Percentiles rank a stretch among this genome's conserved stretches.
These are phyloP conservation scores for Zygosaccharomyces pseudobailii DNA, from an alignment of 1,139 yeast species.

Conservation along the genomic window DNA sequence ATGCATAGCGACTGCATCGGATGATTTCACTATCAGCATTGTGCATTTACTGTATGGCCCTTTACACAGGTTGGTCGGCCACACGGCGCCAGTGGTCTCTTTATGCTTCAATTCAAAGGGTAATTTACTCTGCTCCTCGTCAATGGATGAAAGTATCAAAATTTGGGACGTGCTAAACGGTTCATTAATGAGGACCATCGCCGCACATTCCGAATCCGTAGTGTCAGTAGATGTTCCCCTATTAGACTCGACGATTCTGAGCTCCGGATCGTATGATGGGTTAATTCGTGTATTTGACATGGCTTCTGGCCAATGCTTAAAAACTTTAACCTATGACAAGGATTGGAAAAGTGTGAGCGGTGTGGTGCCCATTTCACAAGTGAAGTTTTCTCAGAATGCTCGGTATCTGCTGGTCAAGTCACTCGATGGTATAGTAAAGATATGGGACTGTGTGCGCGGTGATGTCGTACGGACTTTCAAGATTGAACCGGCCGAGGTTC, in stretches of 20 bases:
- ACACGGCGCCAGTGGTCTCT: constrained; percentile 78
- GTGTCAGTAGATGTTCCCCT: constrained; percentile 61
- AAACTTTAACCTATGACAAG: constrained; percentile 71
- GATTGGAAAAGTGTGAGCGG: constrained; percentile 54
- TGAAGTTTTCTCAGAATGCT: constrained; percentile 76
- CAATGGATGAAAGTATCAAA: constrained; percentile 86
- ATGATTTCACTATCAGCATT: constrained; percentile 73
- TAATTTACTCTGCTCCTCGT: constrained; percentile 72
- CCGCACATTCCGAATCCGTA: constrained; percentile 93
- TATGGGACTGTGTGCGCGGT: constrained; percentile 82
- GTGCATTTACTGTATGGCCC: constrained; percentile 57
- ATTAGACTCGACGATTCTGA: constrained; percentile 77
- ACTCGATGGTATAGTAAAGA: constrained; percentile 68
- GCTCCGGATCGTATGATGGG: constrained; percentile 90
- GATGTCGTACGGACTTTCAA: constrained; percentile 70
- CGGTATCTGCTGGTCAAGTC: constrained; percentile 74
- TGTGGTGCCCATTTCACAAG: constrained; percentile 73
- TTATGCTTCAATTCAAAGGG: constrained; percentile 72
- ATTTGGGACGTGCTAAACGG: constrained; percentile 85
- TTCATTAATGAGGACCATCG: constrained; percentile 65
- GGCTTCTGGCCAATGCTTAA: constrained; percentile 84
- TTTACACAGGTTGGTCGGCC: constrained; percentile 65
- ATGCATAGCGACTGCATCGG: constrained; percentile 78
- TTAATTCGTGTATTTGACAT: constrained; percentile 81
- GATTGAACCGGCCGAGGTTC: constrained; percentile 17